Base-by-base conservation (phyloP, 2,329 filamentous ascomycete species). In the Chaetomiaceae sp. region DNA sequence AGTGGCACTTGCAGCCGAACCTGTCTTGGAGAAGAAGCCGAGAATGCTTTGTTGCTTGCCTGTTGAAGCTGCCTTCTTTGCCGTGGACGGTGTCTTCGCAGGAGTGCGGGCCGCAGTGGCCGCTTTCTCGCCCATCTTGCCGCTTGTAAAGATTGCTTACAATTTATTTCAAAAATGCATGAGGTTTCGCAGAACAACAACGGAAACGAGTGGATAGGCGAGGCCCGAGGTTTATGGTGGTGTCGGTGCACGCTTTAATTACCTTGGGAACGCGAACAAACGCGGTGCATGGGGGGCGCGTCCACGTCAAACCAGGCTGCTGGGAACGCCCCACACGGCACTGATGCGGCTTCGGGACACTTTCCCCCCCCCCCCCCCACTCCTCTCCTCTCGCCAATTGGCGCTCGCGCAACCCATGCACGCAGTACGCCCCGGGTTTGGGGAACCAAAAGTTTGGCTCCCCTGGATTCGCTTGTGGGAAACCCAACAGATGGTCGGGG, bases 11-110 rank as follows among this genome's bases (percentile, higher is more conserved):
- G 62, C 56, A 60, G 66, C 59, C 47, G 62, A 60, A 37, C 71
- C 59, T 56, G 77, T 71, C 67, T 87, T 90, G 60, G 85, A 78
- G 65, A 92, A 92, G 77, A 94, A 94, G 38, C 87, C 86, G 32
- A 90, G 74, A 55, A 94, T 90, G 48, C 85, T 88, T 67, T 89
- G 85, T 63, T 81, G 84, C 64, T 83, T 84, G 57, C 69, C 69
- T 5, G 73, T 69, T 18, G 79, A 78, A 10, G 75, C 70, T 11
- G 71, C 69, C 40, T 80, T 73, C 62, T 69, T 73, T 32, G 62
- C 60, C 18, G 66, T 56, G 21, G 66, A 57, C 5, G 66, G 56
- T 20, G 68, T 63, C 59, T 64, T 69, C 32, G 69, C 66, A 25
- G 71, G 69, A 29, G 70, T 72, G 44, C 69, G 68, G 30, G 65